Conservation (phyloP, 805 yeast genomes). For the Nakazawaea populi region DNA sequence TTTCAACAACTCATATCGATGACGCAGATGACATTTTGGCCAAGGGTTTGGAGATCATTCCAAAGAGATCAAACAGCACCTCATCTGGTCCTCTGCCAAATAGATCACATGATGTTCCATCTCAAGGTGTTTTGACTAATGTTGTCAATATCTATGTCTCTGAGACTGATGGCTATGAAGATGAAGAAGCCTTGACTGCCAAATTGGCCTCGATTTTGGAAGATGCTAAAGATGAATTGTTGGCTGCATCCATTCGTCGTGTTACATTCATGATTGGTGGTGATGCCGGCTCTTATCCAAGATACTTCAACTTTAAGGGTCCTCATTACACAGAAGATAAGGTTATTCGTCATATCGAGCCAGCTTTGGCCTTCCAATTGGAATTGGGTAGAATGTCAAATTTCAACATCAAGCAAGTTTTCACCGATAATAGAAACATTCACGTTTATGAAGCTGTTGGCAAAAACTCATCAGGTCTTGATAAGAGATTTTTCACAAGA, state of each 20-base stretch:
- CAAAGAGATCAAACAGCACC: slow-evolving; percentile 33
- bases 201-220: slow-evolving; percentile 61
- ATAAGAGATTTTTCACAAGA: slow-evolving; percentile 93
- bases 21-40: slow-evolving; percentile 80
- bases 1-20: slow-evolving; percentile 77
- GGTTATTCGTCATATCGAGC: slow-evolving; percentile 96
- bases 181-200: slow-evolving; percentile 61
- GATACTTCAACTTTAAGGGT: slow-evolving; percentile 91
- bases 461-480: slow-evolving; percentile 80
- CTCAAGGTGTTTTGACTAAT: slow-evolving; percentile 48
- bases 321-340: slow-evolving; percentile 82
- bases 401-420: slow-evolving; percentile 90
- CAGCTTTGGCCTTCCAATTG: slow-evolving; percentile 95
- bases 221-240: slow-evolving; percentile 65
- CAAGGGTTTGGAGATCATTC: slow-evolving; percentile 69
- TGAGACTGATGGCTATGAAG: slow-evolving; percentile 64
- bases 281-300: slow-evolving; percentile 83
- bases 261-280: slow-evolving; percentile 86
- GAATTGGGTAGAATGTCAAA: slow-evolving; percentile 92
- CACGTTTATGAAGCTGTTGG: slow-evolving; percentile 97
- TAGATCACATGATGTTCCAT: slow-evolving; percentile 24
- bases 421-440: slow-evolving; percentile 94
- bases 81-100: slow-evolving; percentile 44
- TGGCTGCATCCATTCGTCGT: slow-evolving; percentile 77
- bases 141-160: slow-evolving; percentile 78